A percentile compares a stretch with the other conserved stretches of the same genome.
Evolutionary conservation across 805 yeast genomes (phyloP).

Genomic region (Metschnikowia dekortorum): DNA sequence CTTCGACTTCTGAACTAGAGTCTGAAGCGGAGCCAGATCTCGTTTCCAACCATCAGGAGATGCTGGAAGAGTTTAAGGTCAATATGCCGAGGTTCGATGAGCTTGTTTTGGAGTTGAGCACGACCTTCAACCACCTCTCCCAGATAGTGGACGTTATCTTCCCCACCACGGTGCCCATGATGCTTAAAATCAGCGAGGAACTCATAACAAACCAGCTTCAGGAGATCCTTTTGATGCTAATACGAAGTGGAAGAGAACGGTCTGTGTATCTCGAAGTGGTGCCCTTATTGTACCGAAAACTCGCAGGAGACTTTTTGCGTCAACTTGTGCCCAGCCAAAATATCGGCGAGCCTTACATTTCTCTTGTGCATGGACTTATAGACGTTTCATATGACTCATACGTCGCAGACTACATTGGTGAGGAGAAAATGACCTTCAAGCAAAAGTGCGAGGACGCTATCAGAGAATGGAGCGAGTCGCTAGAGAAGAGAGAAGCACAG

Average conservation of each 20-base stretch:
- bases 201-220: slow-evolving; percentile 37
- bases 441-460: slow-evolving; percentile 22
- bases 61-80: background rate
- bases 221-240: slow-evolving; percentile 27
- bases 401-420: slow-evolving; percentile 36
- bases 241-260: slow-evolving; percentile 25
- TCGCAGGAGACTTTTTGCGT: slow-evolving; percentile 23
- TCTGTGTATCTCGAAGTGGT: slow-evolving; percentile 32
- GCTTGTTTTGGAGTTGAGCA: slow-evolving; percentile 28
- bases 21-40: background rate
- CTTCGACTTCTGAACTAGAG: background rate
- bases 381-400: slow-evolving; percentile 41
- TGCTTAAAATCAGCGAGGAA: slow-evolving; percentile 45
- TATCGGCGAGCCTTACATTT: slow-evolving; percentile 33
- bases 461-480: slow-evolving; percentile 29
- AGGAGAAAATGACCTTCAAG: slow-evolving; percentile 30
- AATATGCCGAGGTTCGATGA: slow-evolving; percentile 19
- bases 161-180: slow-evolving; percentile 42
- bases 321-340: slow-evolving; percentile 28
- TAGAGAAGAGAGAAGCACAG: slow-evolving; percentile 44
- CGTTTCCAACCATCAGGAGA: background rate
- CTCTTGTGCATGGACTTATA: slow-evolving; percentile 31
- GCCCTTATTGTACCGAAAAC: slow-evolving; percentile 35
- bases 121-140: slow-evolving; percentile 35
- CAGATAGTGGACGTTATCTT: slow-evolving; percentile 40